Base-by-base conservation (phyloP, 179 eudicot species). In the Beta lomatogona region DNA sequence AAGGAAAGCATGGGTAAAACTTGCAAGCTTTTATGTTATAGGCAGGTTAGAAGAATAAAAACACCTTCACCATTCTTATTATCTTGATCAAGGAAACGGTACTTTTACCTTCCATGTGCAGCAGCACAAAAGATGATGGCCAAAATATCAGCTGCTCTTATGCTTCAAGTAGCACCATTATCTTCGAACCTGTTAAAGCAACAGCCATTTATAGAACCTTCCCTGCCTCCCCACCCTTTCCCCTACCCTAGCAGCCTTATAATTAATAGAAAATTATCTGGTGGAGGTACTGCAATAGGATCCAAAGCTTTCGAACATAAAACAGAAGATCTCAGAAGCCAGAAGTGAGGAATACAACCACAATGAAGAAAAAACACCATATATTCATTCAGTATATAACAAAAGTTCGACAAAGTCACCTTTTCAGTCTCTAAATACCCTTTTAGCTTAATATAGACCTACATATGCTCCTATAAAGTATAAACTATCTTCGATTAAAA, bases 381-480 rank as follows among this genome's bases (percentile, higher is more conserved):
- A 36, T 63, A 64, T 50, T 73, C 73, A 79, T 79, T 72, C 77
- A 79, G 11, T 61, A 9, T 21, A 50, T 48, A 59, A 36, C 28
- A 25, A 55, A 52, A 52, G 28, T 22, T 69, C 21, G 55, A 79
- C 58, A 13, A 15, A 55, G 28, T 78, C 63, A 9, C 50, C 73
- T 9, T 71, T 71, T 73, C 73, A 52, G 70, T 59, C 70, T 58
- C 75, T 70, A n/a, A 71, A 63, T 71, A 25, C 6, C 25, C 52
- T 73, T 31, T 45, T 54, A 58, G 48, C 76, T 60, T 79, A 71
- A 58, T 31, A 46, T 12, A 69, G 25, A 69, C 81, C 76, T n/a
- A 59, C 19, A 58, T 59, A 71, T 22, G 21, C 59, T 79, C 60
- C 59, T 41, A 57, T 4, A 58, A 45, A 79, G 77, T 21, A 79